Evolutionary conservation across 2,329 filamentous ascomycete species (phyloP), one percentile per base, ranked within the genome.

Genomic region (Venturia aucupariae): DNA sequence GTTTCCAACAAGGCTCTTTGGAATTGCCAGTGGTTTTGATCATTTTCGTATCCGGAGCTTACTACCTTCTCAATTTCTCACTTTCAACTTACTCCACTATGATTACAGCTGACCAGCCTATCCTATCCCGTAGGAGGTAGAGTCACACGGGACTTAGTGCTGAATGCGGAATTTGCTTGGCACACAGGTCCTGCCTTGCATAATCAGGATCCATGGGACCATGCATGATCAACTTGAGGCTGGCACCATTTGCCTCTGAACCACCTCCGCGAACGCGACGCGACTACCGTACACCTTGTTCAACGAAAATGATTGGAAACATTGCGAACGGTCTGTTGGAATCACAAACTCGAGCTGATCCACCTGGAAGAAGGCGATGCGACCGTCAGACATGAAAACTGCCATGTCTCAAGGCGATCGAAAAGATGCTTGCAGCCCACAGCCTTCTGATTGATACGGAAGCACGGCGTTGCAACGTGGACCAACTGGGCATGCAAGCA

Each of bases 181-280:
- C 51, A 32, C 48, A 54, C 24, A 57, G 30, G 51, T 17, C 27
- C 51, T 57, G 51, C 51, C 27, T 57, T 57, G 51, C 51, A 57
- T 57, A 57, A 57, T 57, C 27, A 57, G 51, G 4, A 57, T 57
- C 15, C 51, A 57, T 57, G 30, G 51, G 51, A 6, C 7, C 51
- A 57, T 57, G 51, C 51, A 35, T 57, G 51, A 35, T 57, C 35
- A 32, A 57, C 24, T 57, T 57, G 44, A 48, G 44, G 44, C 44
- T 48, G 51, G 27, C 19, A n/a, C 51, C 51, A 32, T 19, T 57
- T 32, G 27, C n/a, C 51, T 54, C 13, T 22, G 27, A 35, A 57
- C 51, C 51, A 57, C 51, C 51, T 57, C 51, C 51, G 51, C 30
- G 51, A 57, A 57, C 15, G 51, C 27, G 22, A 51, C 46, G 46